Evolutionary conservation across 805 yeast genomes (phyloP), one percentile per base, ranked within the genome.

Genomic region (Ogataea pini): DNA sequence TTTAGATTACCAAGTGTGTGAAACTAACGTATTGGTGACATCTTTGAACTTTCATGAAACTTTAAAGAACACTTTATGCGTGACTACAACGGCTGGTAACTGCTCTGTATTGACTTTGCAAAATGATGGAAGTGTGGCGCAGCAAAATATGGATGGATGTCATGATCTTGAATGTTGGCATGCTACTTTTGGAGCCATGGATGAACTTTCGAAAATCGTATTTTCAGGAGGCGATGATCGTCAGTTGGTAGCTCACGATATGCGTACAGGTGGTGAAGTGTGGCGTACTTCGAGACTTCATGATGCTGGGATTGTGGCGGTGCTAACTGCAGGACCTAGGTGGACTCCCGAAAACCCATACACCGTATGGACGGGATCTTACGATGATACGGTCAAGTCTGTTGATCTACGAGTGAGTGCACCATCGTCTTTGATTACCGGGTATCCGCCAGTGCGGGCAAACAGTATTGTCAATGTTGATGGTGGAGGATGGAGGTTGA

Each of bases 401-500:
- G 69, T 89, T 31, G 97, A 91, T 66, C 61, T 89, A 37, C 67
- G 96, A 49, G 75, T 80, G 51, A 57, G 73, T 13, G 76, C 75
- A 59, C 68, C 63, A 44, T 41, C 51, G 61, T 56, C 70, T 57
- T 55, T 72, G 72, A 58, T 63, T 64, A 69, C 65, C 19, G 84
- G 86, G 1, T 59, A 72, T n/a, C 69, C 77, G 1, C 92, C 92
- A 0, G 38, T 47, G 28, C 67, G 65, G 25, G 71, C 73, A 0
- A 61, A 63, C 5, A 65, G 72, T 12, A 69, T 71, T 36, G 64
- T 72, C 24, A 77, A 83, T 40, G 70, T 94, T 3, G 91, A 89
- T 1, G 98, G 99, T 5, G 99, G 99, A 1, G 98, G 92, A 2
- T 92, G 99, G 99, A 72, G 96, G 58, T 73, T 94, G 49, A 70